phyloP scores from a whole-genome alignment of 495 filamentous ascomycete species.

The Stereocaulon alpinum region DNA sequence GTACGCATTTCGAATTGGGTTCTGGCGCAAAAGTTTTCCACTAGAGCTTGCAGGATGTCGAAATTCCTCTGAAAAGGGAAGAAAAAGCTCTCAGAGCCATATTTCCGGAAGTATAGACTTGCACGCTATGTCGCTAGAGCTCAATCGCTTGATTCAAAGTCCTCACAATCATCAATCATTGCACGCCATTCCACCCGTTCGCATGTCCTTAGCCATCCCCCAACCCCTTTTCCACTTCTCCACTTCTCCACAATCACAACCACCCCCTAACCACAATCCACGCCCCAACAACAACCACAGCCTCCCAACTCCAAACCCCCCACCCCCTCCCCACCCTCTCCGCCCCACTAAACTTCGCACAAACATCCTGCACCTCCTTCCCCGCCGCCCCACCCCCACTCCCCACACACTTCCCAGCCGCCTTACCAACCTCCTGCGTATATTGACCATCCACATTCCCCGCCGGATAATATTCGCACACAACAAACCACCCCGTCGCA shows the following conservation, averaged over 20 bases:
- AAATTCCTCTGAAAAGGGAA: not conserved
- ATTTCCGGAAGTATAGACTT: not conserved
- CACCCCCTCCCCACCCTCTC: not conserved
- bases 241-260: not conserved
- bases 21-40: not conserved
- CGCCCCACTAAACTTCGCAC: conserved; percentile 6
- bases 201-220: not conserved
- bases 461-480: conserved; percentile 67
- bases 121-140: not conserved
- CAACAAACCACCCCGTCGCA: conserved; percentile 58
- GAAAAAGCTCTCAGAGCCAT: not conserved
- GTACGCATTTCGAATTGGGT: too few relatives aligned
- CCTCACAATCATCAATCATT: not conserved
- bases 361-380: not conserved
- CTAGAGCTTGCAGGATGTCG: not conserved
- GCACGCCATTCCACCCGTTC: not conserved
- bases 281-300: not conserved
- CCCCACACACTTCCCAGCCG: not conserved
- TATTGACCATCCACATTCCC: conserved; percentile 63
- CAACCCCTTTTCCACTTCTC: not conserved
- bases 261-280: not conserved
- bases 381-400: not conserved
- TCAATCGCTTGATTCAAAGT: not conserved
- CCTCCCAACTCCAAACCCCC: not conserved
- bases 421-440: conserved; percentile 35